These are phyloP conservation scores for Geotrichum klebahnii DNA, from an alignment of 1,139 yeast species.

Conservation along the genomic window DNA sequence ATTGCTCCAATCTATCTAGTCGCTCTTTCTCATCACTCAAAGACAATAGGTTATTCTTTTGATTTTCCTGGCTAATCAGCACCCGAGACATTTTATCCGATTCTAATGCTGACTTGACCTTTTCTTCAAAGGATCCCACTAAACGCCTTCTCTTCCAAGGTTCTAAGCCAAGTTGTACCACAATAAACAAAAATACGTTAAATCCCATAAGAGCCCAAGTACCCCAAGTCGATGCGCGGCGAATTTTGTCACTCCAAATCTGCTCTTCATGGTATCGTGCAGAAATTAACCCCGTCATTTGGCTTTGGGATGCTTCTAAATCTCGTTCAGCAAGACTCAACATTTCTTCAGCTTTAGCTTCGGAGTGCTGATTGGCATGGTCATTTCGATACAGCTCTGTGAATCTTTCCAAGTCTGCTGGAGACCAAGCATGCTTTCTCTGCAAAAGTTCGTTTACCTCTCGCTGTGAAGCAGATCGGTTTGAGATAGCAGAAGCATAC, in stretches of 20 bases:
- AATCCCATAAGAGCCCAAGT: constrained; percentile 87
- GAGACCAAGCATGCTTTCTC: constrained; percentile 76
- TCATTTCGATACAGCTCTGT: constrained; percentile 77
- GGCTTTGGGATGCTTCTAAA: constrained; percentile 68
- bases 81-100: constrained; percentile 9
- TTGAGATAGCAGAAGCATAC: constrained; percentile 61
- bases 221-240: constrained; percentile 96
- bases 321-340: constrained; percentile 56
- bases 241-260: constrained; percentile 93
- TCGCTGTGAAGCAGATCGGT: constrained; percentile 68
- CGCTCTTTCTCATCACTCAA: constrained; percentile 7
- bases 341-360: constrained; percentile 48
- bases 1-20: constrained; percentile 16
- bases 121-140: constrained; percentile 77
- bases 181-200: constrained; percentile 68
- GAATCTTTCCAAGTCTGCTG: constrained; percentile 74
- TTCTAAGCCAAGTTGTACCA: constrained; percentile 83
- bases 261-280: constrained; percentile 95
- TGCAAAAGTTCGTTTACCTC: constrained; percentile 86
- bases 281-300: constrained; percentile 70
- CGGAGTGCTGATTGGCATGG: constrained; percentile 66
- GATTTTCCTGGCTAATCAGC: not conserved
- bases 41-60: not conserved
- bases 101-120: constrained; percentile 47
- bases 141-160: constrained; percentile 87